A percentile compares a stretch with the other conserved stretches of the same genome.
These are phyloP conservation scores for Candida peoriensis DNA, from an alignment of 805 yeast species.

Conservation along the genomic window DNA sequence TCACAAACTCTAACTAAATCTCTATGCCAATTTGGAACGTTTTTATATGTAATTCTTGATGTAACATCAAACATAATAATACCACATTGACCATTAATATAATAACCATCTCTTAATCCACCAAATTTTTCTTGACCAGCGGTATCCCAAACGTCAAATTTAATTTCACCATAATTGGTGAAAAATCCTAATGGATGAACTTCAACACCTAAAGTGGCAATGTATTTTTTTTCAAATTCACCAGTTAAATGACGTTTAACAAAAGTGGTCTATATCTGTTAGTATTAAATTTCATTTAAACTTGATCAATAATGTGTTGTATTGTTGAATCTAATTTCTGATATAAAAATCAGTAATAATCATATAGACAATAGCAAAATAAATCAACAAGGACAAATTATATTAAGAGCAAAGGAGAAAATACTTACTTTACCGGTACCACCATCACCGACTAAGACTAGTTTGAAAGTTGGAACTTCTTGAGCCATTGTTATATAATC, in stretches of 20 bases:
- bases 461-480: constrained; percentile 94
- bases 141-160: constrained; percentile 99
- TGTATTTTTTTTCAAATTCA: constrained; percentile 98
- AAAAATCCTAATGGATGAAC: constrained; percentile 97
- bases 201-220: constrained; percentile 99
- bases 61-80: constrained; percentile 99
- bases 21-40: constrained; percentile 99
- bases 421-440: constrained; percentile 93
- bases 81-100: constrained; percentile 99
- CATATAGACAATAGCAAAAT: background rate
- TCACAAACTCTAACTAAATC: constrained; percentile 99
- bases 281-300: constrained; percentile 4
- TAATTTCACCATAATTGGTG: constrained; percentile 98
- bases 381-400: too few species aligned
- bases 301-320: too few species aligned
- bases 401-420: too few species aligned
- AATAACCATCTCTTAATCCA: constrained; percentile 99
- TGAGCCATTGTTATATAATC: constrained; percentile 60
- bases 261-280: constrained; percentile 71
- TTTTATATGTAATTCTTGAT: constrained; percentile 98
- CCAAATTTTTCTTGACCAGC: constrained; percentile 99
- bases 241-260: constrained; percentile 99
- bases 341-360: too few species aligned
- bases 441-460: constrained; percentile 99
- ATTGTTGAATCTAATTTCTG: background rate